Base-by-base conservation (phyloP, 106 monocot species). In the Platanthera zijinensis region DNA sequence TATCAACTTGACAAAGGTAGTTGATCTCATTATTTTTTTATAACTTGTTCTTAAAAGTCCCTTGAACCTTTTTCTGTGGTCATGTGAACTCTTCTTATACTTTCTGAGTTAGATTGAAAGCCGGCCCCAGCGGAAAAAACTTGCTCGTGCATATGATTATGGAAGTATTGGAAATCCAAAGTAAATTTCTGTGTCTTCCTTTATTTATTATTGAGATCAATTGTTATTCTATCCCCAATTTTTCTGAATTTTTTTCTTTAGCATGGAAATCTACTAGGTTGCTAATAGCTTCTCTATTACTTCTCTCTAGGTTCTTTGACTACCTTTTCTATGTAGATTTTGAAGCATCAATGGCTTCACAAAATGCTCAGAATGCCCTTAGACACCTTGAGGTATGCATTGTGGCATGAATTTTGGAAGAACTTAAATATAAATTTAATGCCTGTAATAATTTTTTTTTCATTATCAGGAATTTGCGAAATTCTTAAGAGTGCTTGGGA, bases 241-340 rank as follows among this genome's bases (percentile, higher is more conserved):
- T 8, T 63, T 22, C 7, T 22, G 21, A 63, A 63, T 8, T 2
- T 17, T 21, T 63, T 63, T 5, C 22, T 63, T 63, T 63, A 8
- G 62, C 22, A 63, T 25, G 62, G 62, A 63, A 6, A 21, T 62
- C n/a, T 11, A 39, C 2, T n/a, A 5, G 25, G 48, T 48, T 70
- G 70, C 70, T 70, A 48, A 70, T 48, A 18, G 70, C 48, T 15
- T 70, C 0, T 48, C 17, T 48, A 15, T 14, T 17, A 32, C 4
- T 48, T 70, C 48, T 48, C 10, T 46, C 0, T 25, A 97, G 97
- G 80, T 90, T 88, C 77, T 97, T 97, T 78, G 85, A 92, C 73
- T 97, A 97, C 79, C 89, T 97, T 49, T 94, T 97, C 84, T 88
- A 91, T 77, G 91, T 97, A 10, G 97, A 97, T 83, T 91, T 97